phyloP scores from a whole-genome alignment of 352 stramenopile species.

The Phytophthora rubi region DNA sequence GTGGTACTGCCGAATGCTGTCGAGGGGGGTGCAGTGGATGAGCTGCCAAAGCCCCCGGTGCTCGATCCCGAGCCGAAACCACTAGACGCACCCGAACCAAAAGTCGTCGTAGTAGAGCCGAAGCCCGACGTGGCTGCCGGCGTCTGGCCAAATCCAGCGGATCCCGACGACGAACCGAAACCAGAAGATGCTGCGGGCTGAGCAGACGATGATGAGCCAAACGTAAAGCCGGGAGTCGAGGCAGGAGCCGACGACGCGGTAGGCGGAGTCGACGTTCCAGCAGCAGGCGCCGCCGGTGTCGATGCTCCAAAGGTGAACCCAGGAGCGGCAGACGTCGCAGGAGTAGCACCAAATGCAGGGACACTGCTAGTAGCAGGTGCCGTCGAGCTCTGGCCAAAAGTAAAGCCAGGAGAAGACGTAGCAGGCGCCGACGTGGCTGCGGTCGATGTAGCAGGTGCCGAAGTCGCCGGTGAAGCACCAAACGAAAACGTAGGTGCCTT shows the following conservation, averaged over 20 bases:
- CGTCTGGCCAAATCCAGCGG: constrained; percentile 38
- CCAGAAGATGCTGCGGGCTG: constrained; percentile 27
- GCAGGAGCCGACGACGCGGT: constrained; percentile 16
- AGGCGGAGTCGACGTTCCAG: constrained; percentile 15
- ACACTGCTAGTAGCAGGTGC: constrained; percentile 18
- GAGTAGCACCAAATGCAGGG: constrained; percentile 36
- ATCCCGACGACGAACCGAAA: constrained; percentile 37
- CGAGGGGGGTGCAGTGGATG: constrained; percentile 26
- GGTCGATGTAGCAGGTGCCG: constrained; percentile 21
- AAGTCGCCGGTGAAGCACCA: constrained; percentile 18
- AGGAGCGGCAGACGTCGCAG: constrained; percentile 21
- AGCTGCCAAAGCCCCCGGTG: constrained; percentile 38
- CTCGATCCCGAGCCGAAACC: constrained; percentile 44
- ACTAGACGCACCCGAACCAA: constrained; percentile 33
- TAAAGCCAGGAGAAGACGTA: constrained; percentile 31
- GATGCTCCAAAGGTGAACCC: constrained; percentile 29
- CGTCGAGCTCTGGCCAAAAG: constrained; percentile 32
- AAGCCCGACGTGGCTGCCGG: constrained; percentile 47
- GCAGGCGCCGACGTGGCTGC: constrained; percentile 16
- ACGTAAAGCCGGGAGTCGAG: constrained; percentile 46
- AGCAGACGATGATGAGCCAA: constrained; percentile 36
- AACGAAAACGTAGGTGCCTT: constrained; percentile 38
- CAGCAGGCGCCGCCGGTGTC: constrained; percentile 8
- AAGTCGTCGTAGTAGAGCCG: constrained; percentile 41
- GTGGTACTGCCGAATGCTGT: constrained; percentile 45